Evolutionary conservation across 495 filamentous ascomycete species (phyloP), one percentile per base, ranked within the genome.

Genomic region (Darksidea phi): DNA sequence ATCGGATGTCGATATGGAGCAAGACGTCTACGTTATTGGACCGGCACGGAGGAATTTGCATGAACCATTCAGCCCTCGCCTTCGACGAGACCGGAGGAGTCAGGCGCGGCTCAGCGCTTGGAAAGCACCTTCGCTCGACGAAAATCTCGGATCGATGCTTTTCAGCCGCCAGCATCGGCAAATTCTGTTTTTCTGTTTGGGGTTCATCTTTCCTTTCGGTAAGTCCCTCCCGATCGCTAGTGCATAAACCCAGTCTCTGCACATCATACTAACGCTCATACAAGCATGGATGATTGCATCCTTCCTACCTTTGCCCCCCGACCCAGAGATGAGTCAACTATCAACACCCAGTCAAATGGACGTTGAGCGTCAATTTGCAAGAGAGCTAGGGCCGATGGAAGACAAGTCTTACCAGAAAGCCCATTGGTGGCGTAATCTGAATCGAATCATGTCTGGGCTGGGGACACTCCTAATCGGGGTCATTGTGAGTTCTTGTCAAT

Each of bases 351-450:
- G 59, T 21, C 65, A 69, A 34, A 51, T 69, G 50, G 73, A 74
- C 43, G 47, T 72, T 18, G 61, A 68, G 61, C 59, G 57, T 15
- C 67, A 66, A 18, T 67, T 72, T 54, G 64, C 62, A 32, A 59
- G 52, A 50, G 57, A 67, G 25, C 58, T 70, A 11, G 72, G 70
- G 38, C 63, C 64, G 42, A 55, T 67, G 0, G 74, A 74, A 36
- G 70, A 70, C 60, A 65, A 58, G 52, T 32, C 82, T 49, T 90
- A 89, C 70, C 80, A 89, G 67, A 96, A 90, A 70, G 90, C 90
- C 12, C 80, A 83, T 37, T 97, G 93, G 91, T 97, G 94, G 94
- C 82, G 94, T 59, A 88, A 83, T 59, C 78, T 97, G 46, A 98
- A 98, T 73, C 86, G 91, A 42, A 81, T 86, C 68, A 92, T 98